Conservation (phyloP, 2,329 filamentous ascomycete species). For the Epichloe typhina region DNA sequence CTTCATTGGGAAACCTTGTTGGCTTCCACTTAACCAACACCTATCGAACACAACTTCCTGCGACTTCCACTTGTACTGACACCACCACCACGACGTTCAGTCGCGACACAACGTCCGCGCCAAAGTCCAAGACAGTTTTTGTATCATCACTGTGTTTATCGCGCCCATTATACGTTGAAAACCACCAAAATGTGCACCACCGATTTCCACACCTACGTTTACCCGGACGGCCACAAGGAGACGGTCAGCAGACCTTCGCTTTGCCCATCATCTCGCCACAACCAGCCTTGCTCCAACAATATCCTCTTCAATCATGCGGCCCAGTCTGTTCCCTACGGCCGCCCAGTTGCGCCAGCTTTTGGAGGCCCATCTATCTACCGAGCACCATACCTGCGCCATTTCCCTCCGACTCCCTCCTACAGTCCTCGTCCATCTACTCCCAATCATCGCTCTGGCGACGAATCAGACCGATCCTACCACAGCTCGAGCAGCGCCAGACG, state of each 20-base stretch:
- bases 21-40: too few relatives aligned
- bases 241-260: slow-evolving; percentile 21
- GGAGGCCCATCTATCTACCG: not conserved
- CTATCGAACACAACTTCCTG: too few relatives aligned
- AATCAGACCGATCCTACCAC: slow-evolving; percentile 22
- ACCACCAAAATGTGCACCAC: slow-evolving; percentile 35
- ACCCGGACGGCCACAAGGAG: slow-evolving; percentile 29
- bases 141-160: not conserved
- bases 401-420: slow-evolving; percentile 30
- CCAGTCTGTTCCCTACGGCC: slow-evolving; percentile 20
- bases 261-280: slow-evolving; percentile 26
- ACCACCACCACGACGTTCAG: not conserved
- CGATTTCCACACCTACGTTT: slow-evolving; percentile 32
- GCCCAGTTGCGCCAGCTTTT: slow-evolving; percentile 11
- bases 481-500: slow-evolving; percentile 19
- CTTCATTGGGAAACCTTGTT: too few relatives aligned
- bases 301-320: slow-evolving; percentile 28
- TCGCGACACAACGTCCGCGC: not conserved
- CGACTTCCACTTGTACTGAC: too few relatives aligned
- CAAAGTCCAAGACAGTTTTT: not conserved
- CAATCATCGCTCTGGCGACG: slow-evolving; percentile 24
- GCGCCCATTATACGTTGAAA: not conserved
- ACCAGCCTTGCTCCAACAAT: slow-evolving; percentile 28
- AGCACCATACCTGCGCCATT: slow-evolving; percentile 15
- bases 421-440: slow-evolving; percentile 17